Conservation (phyloP, 495 filamentous ascomycete genomes). For the Tuber brumale region DNA sequence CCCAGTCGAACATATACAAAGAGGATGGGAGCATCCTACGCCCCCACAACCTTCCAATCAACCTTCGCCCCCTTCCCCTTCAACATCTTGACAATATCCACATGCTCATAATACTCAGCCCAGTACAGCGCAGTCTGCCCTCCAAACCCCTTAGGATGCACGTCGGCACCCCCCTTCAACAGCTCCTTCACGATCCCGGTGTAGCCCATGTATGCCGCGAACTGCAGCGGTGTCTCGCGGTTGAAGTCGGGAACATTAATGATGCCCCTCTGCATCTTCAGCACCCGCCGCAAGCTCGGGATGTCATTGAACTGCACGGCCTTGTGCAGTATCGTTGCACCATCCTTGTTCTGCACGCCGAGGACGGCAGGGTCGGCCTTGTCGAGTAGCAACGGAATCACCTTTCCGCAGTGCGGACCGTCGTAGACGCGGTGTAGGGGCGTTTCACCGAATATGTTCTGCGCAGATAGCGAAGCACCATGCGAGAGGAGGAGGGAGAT, state of each 20-base stretch:
- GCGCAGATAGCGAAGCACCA: neutral
- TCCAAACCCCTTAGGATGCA: neutral
- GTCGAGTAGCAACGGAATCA: conserved; percentile 4
- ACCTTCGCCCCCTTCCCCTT: conserved; percentile 1
- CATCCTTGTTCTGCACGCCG: neutral
- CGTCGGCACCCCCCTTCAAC: conserved; percentile 1
- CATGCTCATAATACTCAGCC: conserved; percentile 7
- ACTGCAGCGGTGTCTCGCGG: conserved; percentile 4
- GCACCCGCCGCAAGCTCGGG: neutral
- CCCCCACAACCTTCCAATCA: neutral
- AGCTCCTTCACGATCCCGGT: conserved; percentile 7
- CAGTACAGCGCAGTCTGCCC: conserved; percentile 5
- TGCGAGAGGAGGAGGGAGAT: neutral
- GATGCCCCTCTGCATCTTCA: neutral
- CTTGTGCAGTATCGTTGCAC: neutral
- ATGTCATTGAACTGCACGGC: conserved; percentile 2
- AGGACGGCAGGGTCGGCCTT: conserved; percentile 5
- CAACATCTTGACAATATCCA: neutral
- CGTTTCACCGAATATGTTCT: neutral
- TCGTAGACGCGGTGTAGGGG: neutral
- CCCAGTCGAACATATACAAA: neutral
- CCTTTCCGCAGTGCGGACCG: neutral
- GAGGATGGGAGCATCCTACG: conserved; percentile 1
- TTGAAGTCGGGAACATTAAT: neutral
- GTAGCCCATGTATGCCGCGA: conserved; percentile 7